These are phyloP conservation scores for Vitis rotundifolia DNA, from an alignment of 164 flowering plant genomes.

Conservation along the genomic window DNA sequence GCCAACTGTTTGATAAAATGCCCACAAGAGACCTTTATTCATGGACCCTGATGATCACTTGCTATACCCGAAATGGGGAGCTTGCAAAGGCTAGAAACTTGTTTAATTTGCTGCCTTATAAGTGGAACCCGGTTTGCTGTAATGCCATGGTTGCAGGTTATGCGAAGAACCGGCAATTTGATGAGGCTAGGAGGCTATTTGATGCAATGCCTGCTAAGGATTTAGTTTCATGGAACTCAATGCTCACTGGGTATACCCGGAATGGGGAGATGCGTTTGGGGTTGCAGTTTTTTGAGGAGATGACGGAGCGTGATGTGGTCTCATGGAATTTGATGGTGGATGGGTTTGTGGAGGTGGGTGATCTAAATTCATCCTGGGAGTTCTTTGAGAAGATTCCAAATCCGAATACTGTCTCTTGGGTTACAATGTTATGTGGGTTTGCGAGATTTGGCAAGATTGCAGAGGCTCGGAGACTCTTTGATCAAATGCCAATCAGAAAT, in stretches of 20 bases:
- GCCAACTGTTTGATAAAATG: slow-evolving; percentile 25
- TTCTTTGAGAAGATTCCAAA: slow-evolving; percentile 25
- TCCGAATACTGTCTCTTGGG: slow-evolving; percentile 36
- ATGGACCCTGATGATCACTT: slow-evolving; percentile 31
- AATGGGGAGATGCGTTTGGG: slow-evolving; percentile 26
- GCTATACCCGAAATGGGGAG: slow-evolving; percentile 22
- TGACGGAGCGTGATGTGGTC: slow-evolving; percentile 26
- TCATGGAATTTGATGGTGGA: slow-evolving; percentile 41
- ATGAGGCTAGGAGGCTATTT: slow-evolving; percentile 25
- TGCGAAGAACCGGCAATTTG: slow-evolving; percentile 21
- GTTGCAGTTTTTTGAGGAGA: slow-evolving; percentile 26
- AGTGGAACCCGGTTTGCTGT: slow-evolving; percentile 24
- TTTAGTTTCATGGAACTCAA: slow-evolving; percentile 34
- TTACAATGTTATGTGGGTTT: slow-evolving; percentile 37
- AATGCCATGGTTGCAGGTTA: slow-evolving; percentile 35
- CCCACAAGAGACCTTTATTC: slow-evolving; percentile 20
- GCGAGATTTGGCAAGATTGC: slow-evolving; percentile 24
- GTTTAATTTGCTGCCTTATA: slow-evolving; percentile 26
- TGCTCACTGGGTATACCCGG: slow-evolving; percentile 29
- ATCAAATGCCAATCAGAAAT: slow-evolving; percentile 30
- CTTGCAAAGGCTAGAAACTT: slow-evolving; percentile 26
- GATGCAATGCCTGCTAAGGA: slow-evolving; percentile 31
- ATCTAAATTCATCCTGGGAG: slow-evolving; percentile 28
- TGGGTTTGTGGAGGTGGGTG: slow-evolving; percentile 25
- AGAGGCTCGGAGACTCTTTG: slow-evolving; percentile 32